Evolutionary conservation across 2,329 filamentous ascomycete genomes (phyloP).

Genomic region (Mycosphaerella arachidis): DNA sequence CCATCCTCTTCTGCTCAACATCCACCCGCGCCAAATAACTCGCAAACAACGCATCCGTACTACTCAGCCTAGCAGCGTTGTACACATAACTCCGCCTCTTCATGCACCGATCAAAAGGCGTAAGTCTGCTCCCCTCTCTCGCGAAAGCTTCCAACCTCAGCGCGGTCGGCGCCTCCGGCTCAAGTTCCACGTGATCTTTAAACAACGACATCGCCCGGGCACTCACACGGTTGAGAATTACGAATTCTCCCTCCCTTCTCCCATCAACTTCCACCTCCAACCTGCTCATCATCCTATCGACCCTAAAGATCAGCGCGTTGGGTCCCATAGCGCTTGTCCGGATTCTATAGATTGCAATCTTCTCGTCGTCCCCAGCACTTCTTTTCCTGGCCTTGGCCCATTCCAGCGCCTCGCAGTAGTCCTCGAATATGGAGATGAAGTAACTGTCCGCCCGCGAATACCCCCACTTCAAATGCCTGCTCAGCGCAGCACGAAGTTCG

Average conservation of each 20-base stretch:
- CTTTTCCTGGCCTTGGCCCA: neutral
- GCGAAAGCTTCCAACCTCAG: neutral
- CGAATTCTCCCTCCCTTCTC: neutral
- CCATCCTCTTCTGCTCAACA: neutral
- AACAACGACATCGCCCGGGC: neutral
- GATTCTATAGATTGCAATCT: neutral
- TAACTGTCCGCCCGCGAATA: conserved; percentile 2
- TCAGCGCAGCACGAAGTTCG: neutral
- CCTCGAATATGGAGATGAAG: conserved; percentile 5
- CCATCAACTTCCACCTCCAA: neutral
- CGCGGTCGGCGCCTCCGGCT: neutral
- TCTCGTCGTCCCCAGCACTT: neutral
- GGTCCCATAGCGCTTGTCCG: neutral
- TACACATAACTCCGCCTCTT: neutral
- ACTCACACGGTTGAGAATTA: conserved; percentile 2
- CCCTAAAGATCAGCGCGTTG: neutral
- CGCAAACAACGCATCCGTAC: conserved; percentile 1
- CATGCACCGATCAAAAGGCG: neutral
- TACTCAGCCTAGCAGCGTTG: neutral
- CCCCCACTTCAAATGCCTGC: conserved; percentile 2
- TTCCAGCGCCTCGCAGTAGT: neutral
- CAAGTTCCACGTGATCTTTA: neutral
- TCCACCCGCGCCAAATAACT: neutral
- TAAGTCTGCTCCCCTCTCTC: neutral
- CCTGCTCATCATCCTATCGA: neutral